Evolutionary conservation across 139 green algal genomes (phyloP).

Genomic region (Eudorina sp.): DNA sequence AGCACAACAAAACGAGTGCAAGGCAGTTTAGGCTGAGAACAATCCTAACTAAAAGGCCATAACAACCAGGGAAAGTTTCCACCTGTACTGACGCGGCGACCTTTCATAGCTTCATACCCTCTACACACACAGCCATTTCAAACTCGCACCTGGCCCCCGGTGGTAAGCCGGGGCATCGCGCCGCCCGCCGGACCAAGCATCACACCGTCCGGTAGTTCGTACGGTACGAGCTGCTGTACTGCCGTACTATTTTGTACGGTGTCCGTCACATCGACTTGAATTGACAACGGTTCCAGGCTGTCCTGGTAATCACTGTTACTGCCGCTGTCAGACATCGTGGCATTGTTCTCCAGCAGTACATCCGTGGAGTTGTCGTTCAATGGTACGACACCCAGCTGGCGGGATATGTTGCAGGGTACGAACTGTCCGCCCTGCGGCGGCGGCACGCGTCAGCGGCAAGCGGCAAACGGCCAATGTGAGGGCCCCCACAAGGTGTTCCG

Average conservation of each 20-base stretch:
- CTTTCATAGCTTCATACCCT: too few species aligned
- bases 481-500: too few species aligned
- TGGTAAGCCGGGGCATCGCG: constrained; percentile 28
- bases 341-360: background rate
- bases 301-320: background rate
- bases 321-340: constrained; percentile 11
- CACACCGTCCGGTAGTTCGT: constrained; percentile 37
- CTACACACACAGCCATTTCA: too few species aligned
- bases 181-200: constrained; percentile 31
- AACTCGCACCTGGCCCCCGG: constrained; percentile 31
- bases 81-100: too few species aligned
- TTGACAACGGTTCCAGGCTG: too few species aligned
- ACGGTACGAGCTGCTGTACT: background rate
- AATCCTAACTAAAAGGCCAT: too few species aligned
- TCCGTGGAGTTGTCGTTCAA: background rate
- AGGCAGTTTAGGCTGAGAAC: too few species aligned
- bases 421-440: constrained; percentile 9
- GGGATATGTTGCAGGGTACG: background rate
- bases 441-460: too few species aligned
- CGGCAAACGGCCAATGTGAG: too few species aligned
- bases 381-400: background rate
- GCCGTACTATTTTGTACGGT: too few species aligned
- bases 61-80: too few species aligned
- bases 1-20: too few species aligned
- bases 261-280: background rate